phyloP scores from a whole-genome alignment of 768 basidiomycete genomes.

The Xerocomus spinulosus region DNA sequence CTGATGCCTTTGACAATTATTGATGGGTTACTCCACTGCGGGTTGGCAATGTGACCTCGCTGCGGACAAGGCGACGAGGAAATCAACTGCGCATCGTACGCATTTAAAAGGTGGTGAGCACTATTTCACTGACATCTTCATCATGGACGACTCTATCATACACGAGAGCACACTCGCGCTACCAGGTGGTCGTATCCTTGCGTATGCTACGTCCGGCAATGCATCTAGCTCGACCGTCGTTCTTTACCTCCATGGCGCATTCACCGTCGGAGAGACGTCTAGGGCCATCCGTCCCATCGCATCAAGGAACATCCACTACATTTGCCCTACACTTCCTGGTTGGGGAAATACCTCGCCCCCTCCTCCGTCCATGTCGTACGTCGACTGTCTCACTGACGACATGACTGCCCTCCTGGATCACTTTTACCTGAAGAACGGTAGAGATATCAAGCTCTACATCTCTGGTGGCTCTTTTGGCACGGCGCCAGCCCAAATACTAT shows the following conservation, averaged over 20 bases:
- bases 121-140: too few relatives aligned
- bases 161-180: constrained; percentile 21
- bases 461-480: constrained; percentile 53
- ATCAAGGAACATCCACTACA: constrained; percentile 40
- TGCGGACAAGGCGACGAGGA: background rate
- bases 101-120: background rate
- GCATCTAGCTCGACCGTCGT: constrained; percentile 44
- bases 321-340: constrained; percentile 53
- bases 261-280: constrained; percentile 45
- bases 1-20: background rate
- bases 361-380: constrained; percentile 32
- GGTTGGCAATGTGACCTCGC: background rate
- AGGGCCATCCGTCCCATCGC: constrained; percentile 31
- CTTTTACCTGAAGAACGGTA: constrained; percentile 40
- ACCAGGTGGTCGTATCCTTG: constrained; percentile 43
- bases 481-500: constrained; percentile 52
- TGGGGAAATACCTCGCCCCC: constrained; percentile 53
- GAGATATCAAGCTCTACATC: constrained; percentile 44
- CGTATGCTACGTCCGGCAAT: constrained; percentile 52
- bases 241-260: constrained; percentile 54
- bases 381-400: constrained; percentile 40
- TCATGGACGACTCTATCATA: constrained; percentile 7
- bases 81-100: background rate
- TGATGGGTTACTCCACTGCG: too few relatives aligned
- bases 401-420: constrained; percentile 45